Base-by-base conservation (phyloP, 495 filamentous ascomycete species). In the Trichocladium uniseriatum region DNA sequence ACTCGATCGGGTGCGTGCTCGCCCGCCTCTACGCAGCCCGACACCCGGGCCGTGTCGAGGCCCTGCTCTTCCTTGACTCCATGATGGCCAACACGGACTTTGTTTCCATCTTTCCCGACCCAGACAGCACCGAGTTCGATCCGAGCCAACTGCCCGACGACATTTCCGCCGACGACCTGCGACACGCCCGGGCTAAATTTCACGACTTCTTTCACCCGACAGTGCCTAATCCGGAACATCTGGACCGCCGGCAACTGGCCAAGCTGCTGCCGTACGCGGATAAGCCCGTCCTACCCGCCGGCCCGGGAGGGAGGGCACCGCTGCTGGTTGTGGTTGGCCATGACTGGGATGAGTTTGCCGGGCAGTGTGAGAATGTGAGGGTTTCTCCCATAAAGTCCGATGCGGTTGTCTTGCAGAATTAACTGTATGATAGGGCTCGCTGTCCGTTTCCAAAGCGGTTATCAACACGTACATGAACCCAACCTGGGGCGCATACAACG, bases 21-120 rank as follows among this genome's bases (percentile, higher is more conserved):
- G 72, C 72, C 13, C 75, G 81, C 8, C 63, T 83, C 18, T 83
- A 75, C 54, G 71, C 74, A 4, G 60, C 72, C 15, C 46, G 59
- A 2, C 69, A 79, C 51, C 69, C 74, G 0, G 61, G 66, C 13
- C 29, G 13, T 2, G 71, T 78, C 2, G 61, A 60, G 1, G 79
- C 64, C 2, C 61, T 77, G 0, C 46, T 84, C 14, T 65, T 84
- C 5, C 74, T 85, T 0, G 81, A 85, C 56, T 78, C 76, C 27
- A 76, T 79, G 60, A 75, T 83, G 55, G 75, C 78, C 10, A 81
- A 81, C 58, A 70, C 69, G 3, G 73, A 84, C 52, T 79, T 77
- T 38, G 69, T 78, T 3, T 77, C 75, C 6, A 51, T 80, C 11
- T 80, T 77, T 57, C 81, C 79, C 0, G 73, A 85, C 52, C 81